Percentiles rank a stretch among this genome's conserved stretches.
Evolutionary conservation across 139 green algal genomes (phyloP).

Genomic region (Tetraselmis striata): DNA sequence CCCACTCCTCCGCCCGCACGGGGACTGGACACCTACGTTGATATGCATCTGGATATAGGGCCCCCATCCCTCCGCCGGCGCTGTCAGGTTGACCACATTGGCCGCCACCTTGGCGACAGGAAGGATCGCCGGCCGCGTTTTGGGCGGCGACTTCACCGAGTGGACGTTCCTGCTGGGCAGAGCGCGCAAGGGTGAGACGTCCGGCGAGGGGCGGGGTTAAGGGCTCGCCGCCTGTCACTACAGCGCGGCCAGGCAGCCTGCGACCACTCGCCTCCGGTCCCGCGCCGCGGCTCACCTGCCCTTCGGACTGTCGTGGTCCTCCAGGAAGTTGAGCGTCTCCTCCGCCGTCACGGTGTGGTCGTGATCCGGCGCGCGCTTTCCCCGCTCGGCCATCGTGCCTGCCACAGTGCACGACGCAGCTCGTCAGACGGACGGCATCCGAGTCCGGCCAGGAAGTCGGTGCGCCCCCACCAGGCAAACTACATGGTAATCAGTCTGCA

Average conservation of each 20-base stretch:
- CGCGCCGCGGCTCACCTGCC: neutral
- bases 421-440: no score
- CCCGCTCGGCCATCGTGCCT: neutral
- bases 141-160: neutral
- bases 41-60: neutral
- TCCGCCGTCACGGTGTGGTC: neutral
- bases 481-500: no score
- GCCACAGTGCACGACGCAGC: no score
- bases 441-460: no score
- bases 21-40: neutral
- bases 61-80: neutral
- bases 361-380: neutral
- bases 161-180: no score
- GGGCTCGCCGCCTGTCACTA: no score
- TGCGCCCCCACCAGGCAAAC: no score
- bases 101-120: neutral
- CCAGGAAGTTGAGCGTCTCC: neutral
- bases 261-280: no score
- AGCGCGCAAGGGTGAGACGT: no score
- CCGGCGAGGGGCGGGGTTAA: no score
- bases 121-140: neutral
- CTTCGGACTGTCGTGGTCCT: neutral
- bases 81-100: neutral
- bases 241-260: no score
- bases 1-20: no score